Percentiles rank a stretch among this genome's conserved stretches.
phyloP scores from a whole-genome alignment of 1,139 yeast genomes.

The Taiozyma sp. region DNA sequence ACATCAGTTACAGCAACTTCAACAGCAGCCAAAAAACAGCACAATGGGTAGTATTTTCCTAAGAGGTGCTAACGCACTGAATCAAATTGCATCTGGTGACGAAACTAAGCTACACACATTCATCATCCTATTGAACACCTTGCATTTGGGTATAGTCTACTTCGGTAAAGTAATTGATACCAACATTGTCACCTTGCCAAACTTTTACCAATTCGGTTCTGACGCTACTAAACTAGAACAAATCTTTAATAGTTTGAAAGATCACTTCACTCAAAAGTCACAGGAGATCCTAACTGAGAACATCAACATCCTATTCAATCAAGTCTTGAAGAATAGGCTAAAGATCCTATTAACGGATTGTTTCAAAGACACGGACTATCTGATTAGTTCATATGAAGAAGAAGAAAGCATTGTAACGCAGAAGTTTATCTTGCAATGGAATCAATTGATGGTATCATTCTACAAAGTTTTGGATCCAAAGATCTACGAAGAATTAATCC shows the following conservation, averaged over 20 bases:
- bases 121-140: conserved; percentile 54
- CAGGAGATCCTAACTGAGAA: conserved; percentile 47
- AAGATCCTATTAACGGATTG: conserved; percentile 45
- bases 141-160: conserved; percentile 53
- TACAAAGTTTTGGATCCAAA: conserved; percentile 48
- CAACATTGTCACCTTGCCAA: conserved; percentile 31
- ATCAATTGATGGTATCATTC: conserved; percentile 57
- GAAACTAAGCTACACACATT: conserved; percentile 41
- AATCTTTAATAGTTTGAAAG: conserved; percentile 31
- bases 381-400: conserved; percentile 30
- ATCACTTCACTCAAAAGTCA: conserved; percentile 33
- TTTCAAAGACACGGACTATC: conserved; percentile 47
- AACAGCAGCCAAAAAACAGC: conserved; percentile 6
- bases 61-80: conserved; percentile 25
- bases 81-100: conserved; percentile 27
- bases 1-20: conserved; percentile 10
- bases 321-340: conserved; percentile 47
- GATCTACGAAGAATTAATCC: conserved; percentile 41
- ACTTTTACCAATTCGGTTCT: conserved; percentile 50
- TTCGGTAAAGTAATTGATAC: conserved; percentile 42
- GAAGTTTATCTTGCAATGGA: conserved; percentile 61
- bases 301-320: conserved; percentile 51
- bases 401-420: conserved; percentile 32
- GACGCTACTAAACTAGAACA: conserved; percentile 40
- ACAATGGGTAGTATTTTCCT: conserved; percentile 23